Evolutionary conservation across 2,329 filamentous ascomycete species (phyloP).

Genomic region (Aspergillus novofumigatus): DNA sequence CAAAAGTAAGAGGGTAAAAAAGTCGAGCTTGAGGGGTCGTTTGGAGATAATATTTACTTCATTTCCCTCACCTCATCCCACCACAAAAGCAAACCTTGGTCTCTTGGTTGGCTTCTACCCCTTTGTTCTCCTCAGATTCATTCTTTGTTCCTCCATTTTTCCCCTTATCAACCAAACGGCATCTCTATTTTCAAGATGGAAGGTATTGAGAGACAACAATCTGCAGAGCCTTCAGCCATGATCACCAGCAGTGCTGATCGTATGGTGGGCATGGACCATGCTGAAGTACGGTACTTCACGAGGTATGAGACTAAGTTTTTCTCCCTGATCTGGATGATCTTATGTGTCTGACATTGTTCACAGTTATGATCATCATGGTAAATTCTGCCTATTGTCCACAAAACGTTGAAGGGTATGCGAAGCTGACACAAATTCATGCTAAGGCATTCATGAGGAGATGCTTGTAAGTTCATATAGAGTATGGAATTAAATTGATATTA

Average conservation of each 20-base stretch:
- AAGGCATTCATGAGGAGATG: constrained; percentile 97
- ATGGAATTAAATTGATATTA: not conserved
- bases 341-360: constrained; percentile 15
- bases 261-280: constrained; percentile 70
- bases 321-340: not conserved
- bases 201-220: constrained; percentile 17
- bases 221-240: constrained; percentile 21
- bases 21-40: constrained; percentile 12
- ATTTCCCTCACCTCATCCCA: constrained; percentile 4
- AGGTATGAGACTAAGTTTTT: constrained; percentile 55
- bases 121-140: not conserved
- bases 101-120: not conserved
- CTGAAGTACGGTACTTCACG: constrained; percentile 99
- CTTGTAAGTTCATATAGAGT: constrained; percentile 60
- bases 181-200: constrained; percentile 26
- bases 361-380: constrained; percentile 98
- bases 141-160: not conserved
- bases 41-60: constrained; percentile 10
- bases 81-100: not conserved
- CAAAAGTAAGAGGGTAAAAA: constrained; percentile 27
- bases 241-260: constrained; percentile 44
- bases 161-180: not conserved
- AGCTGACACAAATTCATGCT: constrained; percentile 28
- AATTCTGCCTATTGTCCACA: constrained; percentile 31
- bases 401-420: constrained; percentile 14